A percentile compares a stretch with the other conserved stretches of the same genome.
Conservation (phyloP, 1,284 basidiomycete species). For the Gomphus sp. region DNA sequence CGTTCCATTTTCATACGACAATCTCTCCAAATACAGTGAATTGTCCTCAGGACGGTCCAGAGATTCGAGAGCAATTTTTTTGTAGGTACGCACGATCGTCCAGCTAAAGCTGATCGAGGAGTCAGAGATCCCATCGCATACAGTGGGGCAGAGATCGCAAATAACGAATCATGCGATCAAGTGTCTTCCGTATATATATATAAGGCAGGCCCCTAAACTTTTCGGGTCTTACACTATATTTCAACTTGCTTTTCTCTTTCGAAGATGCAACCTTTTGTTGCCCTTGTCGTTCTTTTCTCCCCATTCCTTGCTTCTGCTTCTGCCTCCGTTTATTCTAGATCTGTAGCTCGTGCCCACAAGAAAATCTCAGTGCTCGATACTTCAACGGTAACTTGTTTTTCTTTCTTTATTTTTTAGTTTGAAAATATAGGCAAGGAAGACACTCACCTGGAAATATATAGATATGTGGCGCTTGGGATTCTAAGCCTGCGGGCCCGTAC, state of each 20-base stretch:
- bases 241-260: neutral
- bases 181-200: too few species aligned
- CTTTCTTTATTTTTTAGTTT: neutral
- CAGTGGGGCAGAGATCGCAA: too few species aligned
- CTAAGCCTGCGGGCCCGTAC: conserved; percentile 35
- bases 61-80: too few species aligned
- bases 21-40: too few species aligned
- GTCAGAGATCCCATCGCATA: too few species aligned
- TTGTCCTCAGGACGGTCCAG: too few species aligned
- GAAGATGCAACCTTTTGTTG: neutral
- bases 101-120: too few species aligned
- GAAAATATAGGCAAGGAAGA: too few species aligned
- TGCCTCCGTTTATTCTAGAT: neutral
- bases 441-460: neutral
- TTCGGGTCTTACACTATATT: neutral
- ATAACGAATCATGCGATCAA: too few species aligned
- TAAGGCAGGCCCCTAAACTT: neutral
- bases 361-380: neutral
- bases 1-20: too few species aligned
- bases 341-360: neutral
- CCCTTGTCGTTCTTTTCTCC: neutral
- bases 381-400: neutral
- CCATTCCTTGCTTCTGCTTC: neutral
- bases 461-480: conserved; percentile 44
- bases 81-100: too few species aligned